Evolutionary conservation across 345 rosid genomes (phyloP).

Genomic region (rapeseed (Brassica napus)): DNA sequence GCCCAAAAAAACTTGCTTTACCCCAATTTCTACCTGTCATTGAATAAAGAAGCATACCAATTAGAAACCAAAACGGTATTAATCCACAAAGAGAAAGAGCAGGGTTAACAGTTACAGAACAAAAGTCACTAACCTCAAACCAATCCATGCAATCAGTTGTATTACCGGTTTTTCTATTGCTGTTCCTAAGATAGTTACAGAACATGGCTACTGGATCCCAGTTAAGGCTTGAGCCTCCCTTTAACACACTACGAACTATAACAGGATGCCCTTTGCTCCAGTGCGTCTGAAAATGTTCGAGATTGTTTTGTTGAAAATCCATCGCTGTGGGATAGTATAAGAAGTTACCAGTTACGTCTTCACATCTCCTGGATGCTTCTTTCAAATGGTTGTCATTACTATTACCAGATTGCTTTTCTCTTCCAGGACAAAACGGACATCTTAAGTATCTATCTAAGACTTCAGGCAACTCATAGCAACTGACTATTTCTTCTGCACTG

Average conservation of each 20-base stretch:
- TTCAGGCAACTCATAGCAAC: conserved; percentile 89
- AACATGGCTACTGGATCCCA: conserved; percentile 94
- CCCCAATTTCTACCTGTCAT: conserved; percentile 83
- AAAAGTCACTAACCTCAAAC: conserved; percentile 76
- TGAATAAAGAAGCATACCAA: conserved; percentile 11
- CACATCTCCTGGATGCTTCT: conserved; percentile 74
- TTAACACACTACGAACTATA: conserved; percentile 69
- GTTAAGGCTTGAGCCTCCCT: conserved; percentile 50
- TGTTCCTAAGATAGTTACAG: conserved; percentile 72
- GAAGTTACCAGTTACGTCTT: conserved; percentile 63
- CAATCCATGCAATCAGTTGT: conserved; percentile 58
- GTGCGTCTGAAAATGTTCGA: conserved; percentile 92
- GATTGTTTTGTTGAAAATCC: conserved; percentile 62
- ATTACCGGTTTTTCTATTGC: conserved; percentile 40
- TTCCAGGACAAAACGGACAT: conserved; percentile 65
- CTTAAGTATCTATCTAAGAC: conserved; percentile 53
- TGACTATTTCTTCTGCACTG: conserved; percentile 81
- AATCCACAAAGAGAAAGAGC: not conserved
- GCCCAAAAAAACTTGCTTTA: conserved; percentile 70
- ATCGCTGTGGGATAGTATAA: conserved; percentile 57
- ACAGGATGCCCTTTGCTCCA: conserved; percentile 96
- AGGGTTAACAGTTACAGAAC: conserved; percentile 3
- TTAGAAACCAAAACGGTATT: not conserved
- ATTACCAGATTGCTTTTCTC: conserved; percentile 45
- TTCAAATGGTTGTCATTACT: conserved; percentile 52